A percentile compares a stretch with the other conserved stretches of the same genome.
phyloP scores from a whole-genome alignment of 441 rosid genomes.

The Croton setiger region DNA sequence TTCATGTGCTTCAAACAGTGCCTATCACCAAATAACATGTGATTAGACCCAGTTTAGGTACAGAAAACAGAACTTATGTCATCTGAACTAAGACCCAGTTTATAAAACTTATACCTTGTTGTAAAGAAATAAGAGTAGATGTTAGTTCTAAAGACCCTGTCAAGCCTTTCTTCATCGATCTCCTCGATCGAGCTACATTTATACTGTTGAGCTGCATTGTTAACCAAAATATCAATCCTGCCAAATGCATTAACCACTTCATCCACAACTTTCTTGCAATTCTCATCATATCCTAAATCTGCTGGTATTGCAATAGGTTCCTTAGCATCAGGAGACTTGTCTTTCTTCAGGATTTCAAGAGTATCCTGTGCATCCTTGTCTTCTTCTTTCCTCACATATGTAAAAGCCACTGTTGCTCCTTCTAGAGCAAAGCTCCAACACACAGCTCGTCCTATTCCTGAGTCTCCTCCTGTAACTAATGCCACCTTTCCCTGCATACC shows the following conservation, averaged over 20 bases:
- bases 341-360: constrained; percentile 42
- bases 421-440: constrained; percentile 44
- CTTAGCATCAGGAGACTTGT: constrained; percentile 47
- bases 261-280: constrained; percentile 55
- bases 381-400: constrained; percentile 51
- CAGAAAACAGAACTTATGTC: too few species aligned
- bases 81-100: too few species aligned
- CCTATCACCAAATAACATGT: too few species aligned
- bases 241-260: constrained; percentile 53
- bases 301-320: constrained; percentile 55
- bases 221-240: constrained; percentile 49
- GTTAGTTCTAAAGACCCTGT: constrained; percentile 52
- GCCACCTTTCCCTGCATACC: constrained; percentile 61
- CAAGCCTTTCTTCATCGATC: constrained; percentile 48
- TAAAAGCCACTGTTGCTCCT: constrained; percentile 79
- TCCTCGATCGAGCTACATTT: constrained; percentile 41
- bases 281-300: constrained; percentile 66
- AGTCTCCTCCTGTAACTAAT: constrained; percentile 75
- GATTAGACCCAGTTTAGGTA: too few species aligned
- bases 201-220: constrained; percentile 55
- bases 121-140: constrained; percentile 50
- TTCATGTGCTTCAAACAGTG: constrained; percentile 80
- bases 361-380: constrained; percentile 71
- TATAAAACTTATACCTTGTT: too few species aligned
- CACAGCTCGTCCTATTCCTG: constrained; percentile 74